phyloP scores from a whole-genome alignment of 78 protist genomes.

The Dictyostelium firmibasis region DNA sequence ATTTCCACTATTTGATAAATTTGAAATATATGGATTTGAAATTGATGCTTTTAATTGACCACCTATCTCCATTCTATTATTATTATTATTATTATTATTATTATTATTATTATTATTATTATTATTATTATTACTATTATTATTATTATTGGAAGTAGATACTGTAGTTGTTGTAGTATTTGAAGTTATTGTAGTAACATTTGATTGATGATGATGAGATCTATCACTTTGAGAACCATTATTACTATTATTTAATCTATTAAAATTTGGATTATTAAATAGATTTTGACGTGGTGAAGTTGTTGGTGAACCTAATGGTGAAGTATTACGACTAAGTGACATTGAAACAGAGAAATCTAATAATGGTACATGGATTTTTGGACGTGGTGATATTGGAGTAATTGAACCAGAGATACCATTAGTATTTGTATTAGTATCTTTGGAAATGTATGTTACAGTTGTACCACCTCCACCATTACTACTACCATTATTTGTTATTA shows the following conservation, averaged over 20 bases:
- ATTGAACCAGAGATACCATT: neutral
- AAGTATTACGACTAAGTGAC: neutral
- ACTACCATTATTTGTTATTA: neutral
- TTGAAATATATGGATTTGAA: slow-evolving; percentile 15
- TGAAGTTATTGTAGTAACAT: neutral
- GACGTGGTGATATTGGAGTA: neutral
- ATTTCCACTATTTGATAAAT: neutral
- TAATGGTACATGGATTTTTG: slow-evolving; percentile 15
- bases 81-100: neutral
- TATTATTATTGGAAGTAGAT: neutral
- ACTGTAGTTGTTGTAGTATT: neutral
- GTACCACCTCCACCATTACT: neutral
- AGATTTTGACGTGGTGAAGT: neutral
- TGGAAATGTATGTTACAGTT: neutral
- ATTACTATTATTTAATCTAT: neutral
- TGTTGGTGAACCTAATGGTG: neutral
- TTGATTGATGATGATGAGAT: neutral
- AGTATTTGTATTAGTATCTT: neutral
- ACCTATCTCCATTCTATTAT: neutral
- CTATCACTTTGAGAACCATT: neutral
- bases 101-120: too few relatives aligned
- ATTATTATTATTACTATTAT: neutral
- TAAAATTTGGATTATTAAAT: neutral
- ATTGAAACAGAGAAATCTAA: neutral
- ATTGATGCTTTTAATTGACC: neutral